These are phyloP conservation scores for Sporothrix schenckii DNA, from an alignment of 2,329 filamentous ascomycete species.

Conservation along the genomic window DNA sequence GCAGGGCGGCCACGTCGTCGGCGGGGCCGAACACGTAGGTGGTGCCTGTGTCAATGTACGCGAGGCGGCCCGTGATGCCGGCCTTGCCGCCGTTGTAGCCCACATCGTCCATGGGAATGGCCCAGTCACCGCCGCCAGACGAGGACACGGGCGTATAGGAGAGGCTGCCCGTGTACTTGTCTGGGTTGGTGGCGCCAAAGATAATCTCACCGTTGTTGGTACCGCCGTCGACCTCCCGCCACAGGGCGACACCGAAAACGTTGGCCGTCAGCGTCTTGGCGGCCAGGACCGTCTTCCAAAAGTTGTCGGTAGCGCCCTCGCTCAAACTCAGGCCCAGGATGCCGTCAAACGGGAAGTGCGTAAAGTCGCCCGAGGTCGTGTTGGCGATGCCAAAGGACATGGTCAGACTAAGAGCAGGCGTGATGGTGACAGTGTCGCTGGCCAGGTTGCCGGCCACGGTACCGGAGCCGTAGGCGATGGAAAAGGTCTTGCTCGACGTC, in stretches of 20 bases:
- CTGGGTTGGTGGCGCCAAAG: constrained; percentile 70
- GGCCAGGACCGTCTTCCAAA: constrained; percentile 64
- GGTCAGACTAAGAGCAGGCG: constrained; percentile 60
- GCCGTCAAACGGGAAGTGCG: constrained; percentile 80
- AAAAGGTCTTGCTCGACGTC: constrained; percentile 58
- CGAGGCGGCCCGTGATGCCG: constrained; percentile 59
- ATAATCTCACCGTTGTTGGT: constrained; percentile 73
- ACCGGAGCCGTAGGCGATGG: constrained; percentile 76
- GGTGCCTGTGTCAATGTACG: constrained; percentile 83
- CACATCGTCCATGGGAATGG: constrained; percentile 68
- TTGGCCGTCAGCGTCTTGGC: constrained; percentile 63
- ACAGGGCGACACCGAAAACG: constrained; percentile 71
- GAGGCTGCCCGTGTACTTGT: constrained; percentile 69
- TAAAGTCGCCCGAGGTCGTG: constrained; percentile 73
- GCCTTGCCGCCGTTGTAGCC: constrained; percentile 62
- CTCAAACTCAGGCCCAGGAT: constrained; percentile 77
- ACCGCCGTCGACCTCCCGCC: constrained; percentile 67
- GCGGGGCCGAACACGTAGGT: constrained; percentile 75
- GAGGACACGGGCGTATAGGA: constrained; percentile 62
- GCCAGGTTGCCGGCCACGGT: constrained; percentile 68
- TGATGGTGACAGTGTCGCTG: constrained; percentile 68
- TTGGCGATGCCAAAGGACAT: constrained; percentile 74
- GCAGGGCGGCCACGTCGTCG: constrained; percentile 67
- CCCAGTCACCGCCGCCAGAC: constrained; percentile 66
- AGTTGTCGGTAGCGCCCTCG: constrained; percentile 62